Evolutionary conservation across 306 rosid species (phyloP).

Genomic region (Begonia loranthoides): DNA sequence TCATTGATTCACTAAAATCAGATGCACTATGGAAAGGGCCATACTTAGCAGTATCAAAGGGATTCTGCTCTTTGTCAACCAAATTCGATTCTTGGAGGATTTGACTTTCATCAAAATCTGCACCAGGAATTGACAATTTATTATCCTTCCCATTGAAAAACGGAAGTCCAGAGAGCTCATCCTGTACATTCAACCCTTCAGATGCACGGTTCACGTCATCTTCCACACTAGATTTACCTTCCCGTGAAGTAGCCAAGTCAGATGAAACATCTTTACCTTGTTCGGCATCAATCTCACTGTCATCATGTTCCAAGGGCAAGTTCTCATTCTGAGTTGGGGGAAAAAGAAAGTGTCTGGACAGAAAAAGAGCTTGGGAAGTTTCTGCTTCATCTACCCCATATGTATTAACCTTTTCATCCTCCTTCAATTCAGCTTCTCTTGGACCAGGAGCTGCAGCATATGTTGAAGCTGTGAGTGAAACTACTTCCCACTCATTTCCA

Average conservation of each 20-base stretch:
- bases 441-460: constrained; percentile 88
- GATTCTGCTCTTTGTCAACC: constrained; percentile 36
- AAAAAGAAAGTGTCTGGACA: constrained; percentile 86
- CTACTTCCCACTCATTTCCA: constrained; percentile 96
- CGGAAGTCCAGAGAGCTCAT: constrained; percentile 45
- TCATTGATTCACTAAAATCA: constrained; percentile 21
- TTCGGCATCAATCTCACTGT: constrained; percentile 29
- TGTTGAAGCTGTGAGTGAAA: constrained; percentile 81
- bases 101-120: constrained; percentile 56
- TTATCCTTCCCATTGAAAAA: constrained; percentile 39
- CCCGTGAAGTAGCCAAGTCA: constrained; percentile 33
- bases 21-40: constrained; percentile 43
- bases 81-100: constrained; percentile 37
- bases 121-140: constrained; percentile 31
- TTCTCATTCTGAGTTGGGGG: constrained; percentile 78
- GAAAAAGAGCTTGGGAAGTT: constrained; percentile 66
- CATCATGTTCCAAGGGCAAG: constrained; percentile 58
- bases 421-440: constrained; percentile 32
- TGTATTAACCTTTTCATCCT: constrained; percentile 22
- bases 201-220: constrained; percentile 39
- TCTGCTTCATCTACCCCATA: constrained; percentile 40
- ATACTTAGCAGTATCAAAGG: constrained; percentile 34
- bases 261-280: constrained; percentile 24
- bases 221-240: constrained; percentile 39
- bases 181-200: constrained; percentile 38